Conservation (phyloP, 2,329 filamentous ascomycete species). For the Verticillium nonalfalfae region DNA sequence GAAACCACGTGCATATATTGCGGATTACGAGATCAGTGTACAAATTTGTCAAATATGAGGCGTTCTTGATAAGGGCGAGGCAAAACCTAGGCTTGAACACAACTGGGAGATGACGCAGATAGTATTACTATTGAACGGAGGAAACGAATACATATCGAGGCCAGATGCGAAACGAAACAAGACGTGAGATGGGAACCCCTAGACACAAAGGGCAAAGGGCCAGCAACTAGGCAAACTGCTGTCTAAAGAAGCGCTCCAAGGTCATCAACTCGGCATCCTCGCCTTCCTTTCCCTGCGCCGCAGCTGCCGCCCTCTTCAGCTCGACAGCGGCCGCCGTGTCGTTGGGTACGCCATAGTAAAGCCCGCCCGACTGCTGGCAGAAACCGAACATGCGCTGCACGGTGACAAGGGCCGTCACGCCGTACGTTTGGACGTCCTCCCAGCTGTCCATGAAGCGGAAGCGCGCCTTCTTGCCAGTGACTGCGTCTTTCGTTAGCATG, state of each 20-base stretch:
- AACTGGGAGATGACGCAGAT: too few species aligned
- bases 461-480: constrained; percentile 22
- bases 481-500: constrained; percentile 11
- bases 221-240: constrained; percentile 12
- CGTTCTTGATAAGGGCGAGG: too few species aligned
- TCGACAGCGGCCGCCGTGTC: constrained; percentile 16
- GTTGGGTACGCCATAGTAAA: constrained; percentile 22
- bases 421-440: constrained; percentile 24
- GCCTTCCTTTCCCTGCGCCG: constrained; percentile 16
- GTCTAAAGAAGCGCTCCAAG: constrained; percentile 16
- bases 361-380: constrained; percentile 23
- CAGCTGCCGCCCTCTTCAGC: constrained; percentile 20
- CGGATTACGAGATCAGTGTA: too few species aligned
- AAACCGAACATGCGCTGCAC: constrained; percentile 29
- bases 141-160: too few species aligned
- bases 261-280: constrained; percentile 16
- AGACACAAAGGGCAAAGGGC: too few species aligned
- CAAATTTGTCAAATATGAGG: too few species aligned
- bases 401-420: constrained; percentile 23
- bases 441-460: constrained; percentile 22
- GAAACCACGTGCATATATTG: too few species aligned
- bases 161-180: too few species aligned
- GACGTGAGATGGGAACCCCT: too few species aligned
- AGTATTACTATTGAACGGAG: too few species aligned
- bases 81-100: too few species aligned